These are phyloP conservation scores for Scleroderma citrinum DNA, from an alignment of 768 basidiomycete genomes.

Conservation along the genomic window DNA sequence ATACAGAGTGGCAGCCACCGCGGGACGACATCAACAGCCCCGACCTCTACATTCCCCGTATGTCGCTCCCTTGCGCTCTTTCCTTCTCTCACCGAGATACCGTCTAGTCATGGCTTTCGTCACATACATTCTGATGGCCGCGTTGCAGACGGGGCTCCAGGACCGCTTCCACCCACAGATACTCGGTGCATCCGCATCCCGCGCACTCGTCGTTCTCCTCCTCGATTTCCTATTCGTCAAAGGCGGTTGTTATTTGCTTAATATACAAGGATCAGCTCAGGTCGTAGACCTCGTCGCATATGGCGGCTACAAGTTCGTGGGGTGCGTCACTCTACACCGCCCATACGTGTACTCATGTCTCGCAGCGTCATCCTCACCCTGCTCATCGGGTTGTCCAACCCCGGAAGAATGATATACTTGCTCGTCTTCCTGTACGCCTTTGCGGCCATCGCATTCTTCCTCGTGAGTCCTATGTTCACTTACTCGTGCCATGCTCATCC, in stretches of 20 bases:
- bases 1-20: slow-evolving; percentile 78
- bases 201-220: slow-evolving; percentile 77
- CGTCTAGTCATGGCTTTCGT: slow-evolving; percentile 86
- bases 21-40: slow-evolving; percentile 94
- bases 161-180: slow-evolving; percentile 84
- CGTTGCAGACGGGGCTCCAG: slow-evolving; percentile 77
- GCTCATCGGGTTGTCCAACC: slow-evolving; percentile 59
- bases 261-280: slow-evolving; percentile 67
- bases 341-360: slow-evolving; percentile 3
- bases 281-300: slow-evolving; percentile 85
- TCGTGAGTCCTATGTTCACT: slow-evolving; percentile 44
- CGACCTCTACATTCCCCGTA: slow-evolving; percentile 94
- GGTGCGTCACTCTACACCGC: slow-evolving; percentile 38
- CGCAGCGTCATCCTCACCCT: slow-evolving; percentile 80
- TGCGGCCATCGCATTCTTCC: slow-evolving; percentile 88
- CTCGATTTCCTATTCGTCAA: slow-evolving; percentile 88
- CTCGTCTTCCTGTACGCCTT: slow-evolving; percentile 81
- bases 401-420: slow-evolving; percentile 58
- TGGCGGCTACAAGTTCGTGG: slow-evolving; percentile 96
- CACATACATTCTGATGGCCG: slow-evolving; percentile 89
- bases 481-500: not conserved
- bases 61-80: slow-evolving; percentile 11
- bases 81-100: slow-evolving; percentile 7
- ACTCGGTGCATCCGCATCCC: slow-evolving; percentile 80
- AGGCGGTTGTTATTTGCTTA: slow-evolving; percentile 88